Conservation (phyloP, 768 basidiomycete genomes). For the Phaffia tasmanica region DNA sequence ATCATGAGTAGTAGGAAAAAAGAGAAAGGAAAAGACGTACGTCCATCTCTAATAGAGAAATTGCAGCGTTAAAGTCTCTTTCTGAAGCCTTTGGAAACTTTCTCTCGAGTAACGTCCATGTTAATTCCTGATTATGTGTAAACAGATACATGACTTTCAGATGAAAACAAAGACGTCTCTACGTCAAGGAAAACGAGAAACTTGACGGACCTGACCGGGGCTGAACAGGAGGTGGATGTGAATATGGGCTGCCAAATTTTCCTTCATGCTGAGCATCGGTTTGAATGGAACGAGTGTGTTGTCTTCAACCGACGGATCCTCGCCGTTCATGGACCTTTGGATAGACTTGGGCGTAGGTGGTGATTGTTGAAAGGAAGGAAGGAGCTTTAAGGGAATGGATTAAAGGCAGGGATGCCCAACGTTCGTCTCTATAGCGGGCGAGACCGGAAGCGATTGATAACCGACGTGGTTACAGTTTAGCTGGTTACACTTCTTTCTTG, state of each 20-base stretch:
- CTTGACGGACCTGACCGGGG: slow-evolving; percentile 19
- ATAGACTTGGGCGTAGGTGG: no score
- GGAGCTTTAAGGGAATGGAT: no score
- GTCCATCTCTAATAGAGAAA: slow-evolving; percentile 18
- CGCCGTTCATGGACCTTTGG: no score
- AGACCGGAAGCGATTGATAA: no score
- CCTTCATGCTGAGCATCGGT: slow-evolving; percentile 7
- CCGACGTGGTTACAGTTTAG: no score
- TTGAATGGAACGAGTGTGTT: slow-evolving; percentile 8
- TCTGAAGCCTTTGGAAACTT: slow-evolving; percentile 22
- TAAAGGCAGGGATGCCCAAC: no score
- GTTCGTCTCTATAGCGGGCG: no score
- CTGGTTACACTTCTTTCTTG: no score
- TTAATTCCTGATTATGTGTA: slow-evolving; percentile 6
- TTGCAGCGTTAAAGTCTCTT: slow-evolving; percentile 22
- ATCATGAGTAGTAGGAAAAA: no score
- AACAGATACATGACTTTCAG: background rate
- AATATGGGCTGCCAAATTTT: slow-evolving; percentile 23
- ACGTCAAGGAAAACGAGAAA: background rate
- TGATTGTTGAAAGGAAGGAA: no score
- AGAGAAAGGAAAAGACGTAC: slow-evolving; percentile 5
- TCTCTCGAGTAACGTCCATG: slow-evolving; percentile 24
- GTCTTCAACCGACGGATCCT: background rate
- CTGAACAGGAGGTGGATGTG: slow-evolving; percentile 24
- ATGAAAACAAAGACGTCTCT: background rate